Evolutionary conservation across 768 basidiomycete genomes (phyloP).

Genomic region (Dioszegia hungarica): DNA sequence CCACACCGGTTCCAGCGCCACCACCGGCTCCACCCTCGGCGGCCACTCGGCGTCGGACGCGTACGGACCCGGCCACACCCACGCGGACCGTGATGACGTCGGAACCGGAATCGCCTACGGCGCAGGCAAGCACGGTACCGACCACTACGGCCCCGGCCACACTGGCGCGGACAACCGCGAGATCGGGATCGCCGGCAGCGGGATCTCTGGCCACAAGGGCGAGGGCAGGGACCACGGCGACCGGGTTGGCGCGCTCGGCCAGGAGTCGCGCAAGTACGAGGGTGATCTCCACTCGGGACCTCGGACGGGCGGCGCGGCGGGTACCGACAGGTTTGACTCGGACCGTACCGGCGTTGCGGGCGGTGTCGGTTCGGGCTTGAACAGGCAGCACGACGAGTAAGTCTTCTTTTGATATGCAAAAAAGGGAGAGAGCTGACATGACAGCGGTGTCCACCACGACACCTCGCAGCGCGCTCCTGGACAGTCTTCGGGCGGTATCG

Average conservation of each 20-base stretch:
- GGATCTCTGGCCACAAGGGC: not conserved
- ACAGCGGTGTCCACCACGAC: not conserved
- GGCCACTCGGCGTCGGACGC: not conserved
- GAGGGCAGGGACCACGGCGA: slow-evolving; percentile 7
- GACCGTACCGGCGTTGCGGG: slow-evolving; percentile 12
- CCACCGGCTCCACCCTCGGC: not conserved
- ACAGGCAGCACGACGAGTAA: not conserved
- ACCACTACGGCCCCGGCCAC: not conserved
- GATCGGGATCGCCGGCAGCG: not conserved
- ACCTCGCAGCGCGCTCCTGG: slow-evolving; percentile 6
- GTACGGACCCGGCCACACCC: too few species aligned
- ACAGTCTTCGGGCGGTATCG: slow-evolving; percentile 8
- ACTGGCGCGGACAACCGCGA: not conserved
- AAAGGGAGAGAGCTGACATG: not conserved
- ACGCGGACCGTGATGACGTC: slow-evolving; percentile 4
- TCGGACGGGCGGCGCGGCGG: slow-evolving; percentile 29
- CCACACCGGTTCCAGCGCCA: slow-evolving; percentile 4
- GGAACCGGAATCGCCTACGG: slow-evolving; percentile 1
- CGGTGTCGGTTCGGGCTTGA: not conserved
- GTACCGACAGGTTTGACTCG: slow-evolving; percentile 36
- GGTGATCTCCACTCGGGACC: slow-evolving; percentile 9
- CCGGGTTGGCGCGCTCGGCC: slow-evolving; percentile 20
- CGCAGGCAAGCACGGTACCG: not conserved
- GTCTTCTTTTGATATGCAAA: not conserved
- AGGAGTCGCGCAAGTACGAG: slow-evolving; percentile 22